Conservation (phyloP, 225 moss, liverwort and hornwort species). For the Polytrichum commune region DNA sequence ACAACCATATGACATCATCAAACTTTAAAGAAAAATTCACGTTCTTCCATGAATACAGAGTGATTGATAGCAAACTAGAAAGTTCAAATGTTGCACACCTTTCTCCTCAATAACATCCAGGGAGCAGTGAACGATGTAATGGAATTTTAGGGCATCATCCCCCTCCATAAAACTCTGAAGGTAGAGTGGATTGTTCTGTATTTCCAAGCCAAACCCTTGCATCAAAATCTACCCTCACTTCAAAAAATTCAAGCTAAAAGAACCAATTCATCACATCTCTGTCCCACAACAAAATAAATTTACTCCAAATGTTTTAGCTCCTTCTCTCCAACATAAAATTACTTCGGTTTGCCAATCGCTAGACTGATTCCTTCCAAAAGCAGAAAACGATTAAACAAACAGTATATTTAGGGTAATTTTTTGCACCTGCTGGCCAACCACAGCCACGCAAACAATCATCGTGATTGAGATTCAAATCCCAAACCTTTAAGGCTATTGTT, state of each 20-base stretch:
- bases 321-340: too few relatives aligned
- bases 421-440: constrained; percentile 81
- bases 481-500: too few relatives aligned
- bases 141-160: constrained; percentile 87
- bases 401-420: neutral
- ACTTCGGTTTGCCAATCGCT: too few relatives aligned
- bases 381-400: neutral
- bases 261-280: too few relatives aligned
- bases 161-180: constrained; percentile 89
- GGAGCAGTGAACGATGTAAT: constrained; percentile 94
- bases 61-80: too few relatives aligned
- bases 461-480: constrained; percentile 23
- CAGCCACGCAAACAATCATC: constrained; percentile 96
- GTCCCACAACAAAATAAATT: too few relatives aligned
- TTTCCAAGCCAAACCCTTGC: constrained; percentile 5
- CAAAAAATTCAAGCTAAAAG: neutral
- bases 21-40: too few relatives aligned
- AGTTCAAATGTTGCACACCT: constrained; percentile 36
- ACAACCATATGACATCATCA: too few relatives aligned
- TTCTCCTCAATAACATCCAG: constrained; percentile 94
- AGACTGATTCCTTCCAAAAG: neutral
- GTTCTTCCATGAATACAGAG: too few relatives aligned
- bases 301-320: too few relatives aligned
- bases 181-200: constrained; percentile 91
- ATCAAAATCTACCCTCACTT: constrained; percentile 3